These are phyloP conservation scores for Clarireedia homoeocarpa DNA, from an alignment of 2,329 filamentous ascomycete genomes.

Conservation along the genomic window DNA sequence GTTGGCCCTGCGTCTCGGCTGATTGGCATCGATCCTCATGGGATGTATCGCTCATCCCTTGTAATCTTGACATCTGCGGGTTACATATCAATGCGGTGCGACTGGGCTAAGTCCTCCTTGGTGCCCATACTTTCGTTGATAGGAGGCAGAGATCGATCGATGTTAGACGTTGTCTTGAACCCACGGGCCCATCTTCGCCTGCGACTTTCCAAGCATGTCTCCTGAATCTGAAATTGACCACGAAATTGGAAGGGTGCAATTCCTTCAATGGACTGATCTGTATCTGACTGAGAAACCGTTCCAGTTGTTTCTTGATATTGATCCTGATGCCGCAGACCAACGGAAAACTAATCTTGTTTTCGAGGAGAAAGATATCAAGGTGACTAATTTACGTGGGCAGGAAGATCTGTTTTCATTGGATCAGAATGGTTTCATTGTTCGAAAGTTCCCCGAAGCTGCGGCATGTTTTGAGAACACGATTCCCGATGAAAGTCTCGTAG, in stretches of 20 bases:
- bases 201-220: not conserved
- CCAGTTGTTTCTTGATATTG: too few relatives aligned
- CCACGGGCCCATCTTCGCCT: not conserved
- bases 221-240: not conserved
- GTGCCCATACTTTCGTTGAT: not conserved
- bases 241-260: constrained; percentile 1
- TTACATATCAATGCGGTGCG: too few relatives aligned
- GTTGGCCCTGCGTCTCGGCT: too few relatives aligned
- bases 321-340: too few relatives aligned
- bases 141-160: not conserved
- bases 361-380: not conserved
- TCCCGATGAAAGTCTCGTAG: too few relatives aligned
- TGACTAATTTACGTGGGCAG: not conserved
- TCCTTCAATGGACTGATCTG: constrained; percentile 5
- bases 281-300: too few relatives aligned
- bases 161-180: not conserved
- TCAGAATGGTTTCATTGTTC: not conserved
- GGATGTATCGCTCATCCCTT: too few relatives aligned
- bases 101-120: too few relatives aligned
- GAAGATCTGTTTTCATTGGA: not conserved
- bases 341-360: too few relatives aligned
- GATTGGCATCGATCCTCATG: too few relatives aligned
- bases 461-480: not conserved
- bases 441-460: not conserved
- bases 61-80: too few relatives aligned